A percentile compares a stretch with the other conserved stretches of the same genome.
phyloP scores from a whole-genome alignment of 176 grass and related monocot genomes.

The Hsuehochloa calcarea region DNA sequence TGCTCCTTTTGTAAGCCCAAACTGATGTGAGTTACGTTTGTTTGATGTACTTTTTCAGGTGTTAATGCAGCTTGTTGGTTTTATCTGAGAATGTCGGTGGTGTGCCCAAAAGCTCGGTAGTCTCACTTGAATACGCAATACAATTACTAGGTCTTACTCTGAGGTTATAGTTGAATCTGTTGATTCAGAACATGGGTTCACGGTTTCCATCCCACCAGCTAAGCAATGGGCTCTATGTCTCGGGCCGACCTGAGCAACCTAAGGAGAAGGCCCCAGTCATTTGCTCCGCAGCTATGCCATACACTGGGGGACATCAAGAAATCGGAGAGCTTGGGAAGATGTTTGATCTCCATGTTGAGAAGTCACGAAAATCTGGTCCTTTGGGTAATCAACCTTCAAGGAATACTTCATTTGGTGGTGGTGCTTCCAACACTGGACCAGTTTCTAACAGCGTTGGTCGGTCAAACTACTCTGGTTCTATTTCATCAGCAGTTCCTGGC shows the following conservation, averaged over 20 bases:
- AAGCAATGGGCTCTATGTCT: conserved; percentile 93
- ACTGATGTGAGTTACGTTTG: neutral
- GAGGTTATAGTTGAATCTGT: conserved; percentile 21
- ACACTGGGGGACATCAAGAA: conserved; percentile 86
- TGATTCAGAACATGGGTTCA: conserved; percentile 62
- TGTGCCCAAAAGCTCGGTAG: conserved; percentile 1
- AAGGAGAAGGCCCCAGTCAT: conserved; percentile 81
- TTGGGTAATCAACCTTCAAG: conserved; percentile 56
- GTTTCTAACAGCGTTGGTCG: conserved; percentile 44
- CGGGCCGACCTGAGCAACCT: conserved; percentile 73
- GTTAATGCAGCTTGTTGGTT: conserved; percentile 33
- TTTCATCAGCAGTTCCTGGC: conserved; percentile 55
- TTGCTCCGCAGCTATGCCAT: conserved; percentile 78
- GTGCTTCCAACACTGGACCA: conserved; percentile 58
- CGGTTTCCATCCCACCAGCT: conserved; percentile 92
- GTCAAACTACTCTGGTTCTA: conserved; percentile 62
- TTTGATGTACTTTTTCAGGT: conserved; percentile 34
- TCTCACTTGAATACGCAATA: conserved; percentile 27
- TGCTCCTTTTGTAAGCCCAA: conserved; percentile 1
- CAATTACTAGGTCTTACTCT: neutral
- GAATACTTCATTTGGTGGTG: conserved; percentile 53
- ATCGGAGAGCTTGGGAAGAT: conserved; percentile 83
- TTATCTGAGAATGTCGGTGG: neutral
- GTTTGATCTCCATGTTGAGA: conserved; percentile 55
- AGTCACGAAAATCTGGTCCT: conserved; percentile 76